Base-by-base conservation (phyloP, 176 grass and related monocot species). In the Ananas comosus region DNA sequence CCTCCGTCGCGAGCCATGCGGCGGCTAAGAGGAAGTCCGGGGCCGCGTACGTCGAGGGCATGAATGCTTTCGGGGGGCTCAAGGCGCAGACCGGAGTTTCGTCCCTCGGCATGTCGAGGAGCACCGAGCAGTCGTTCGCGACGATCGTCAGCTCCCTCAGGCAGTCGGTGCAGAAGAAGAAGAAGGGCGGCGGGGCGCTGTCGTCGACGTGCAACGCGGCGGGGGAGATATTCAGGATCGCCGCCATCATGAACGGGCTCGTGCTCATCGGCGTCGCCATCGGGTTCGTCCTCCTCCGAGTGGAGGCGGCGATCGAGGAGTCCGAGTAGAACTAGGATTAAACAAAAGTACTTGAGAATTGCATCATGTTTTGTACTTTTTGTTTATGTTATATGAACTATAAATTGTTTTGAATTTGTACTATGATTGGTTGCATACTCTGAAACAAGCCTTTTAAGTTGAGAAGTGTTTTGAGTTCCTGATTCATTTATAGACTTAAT, bases 231-330 rank as follows among this genome's bases (percentile, higher is more conserved):
- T 93, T 93, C 72, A 81, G 67, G 79, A 99, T 93, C 50, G 90
- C 90, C 27, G 82, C 74, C 53, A 83, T 73, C 82, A 99, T 91
- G 85, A 99, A 91, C 54, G 89, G 56, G 13, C 89, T 99, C 53
- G 73, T 77, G 64, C 82, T 99, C 63, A 70, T 93, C 63, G 94
- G 90, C 64, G 94, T 93, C 71, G 94, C 90, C 57, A 82, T 99
- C 69, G 94, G 87, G 1, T 99, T 99, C 71, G 82, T 99, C 27
- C 94, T 93, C 64, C 94, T 99, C 52, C 82, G 94, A 69, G 19
- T 88, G 18, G 90, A 99, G 78, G 69, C 90, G 4, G 23, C 71
- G 73, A 33, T 86, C 65, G 95, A 99, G 87, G 87, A 99, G 78
- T 18, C 84, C 66, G 95, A 99, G 57, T 57, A 99, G 72, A 33